A percentile compares a stretch with the other conserved stretches of the same genome.
These are phyloP conservation scores for Quercus agrifolia DNA, from an alignment of 306 rosid species.

Conservation along the genomic window DNA sequence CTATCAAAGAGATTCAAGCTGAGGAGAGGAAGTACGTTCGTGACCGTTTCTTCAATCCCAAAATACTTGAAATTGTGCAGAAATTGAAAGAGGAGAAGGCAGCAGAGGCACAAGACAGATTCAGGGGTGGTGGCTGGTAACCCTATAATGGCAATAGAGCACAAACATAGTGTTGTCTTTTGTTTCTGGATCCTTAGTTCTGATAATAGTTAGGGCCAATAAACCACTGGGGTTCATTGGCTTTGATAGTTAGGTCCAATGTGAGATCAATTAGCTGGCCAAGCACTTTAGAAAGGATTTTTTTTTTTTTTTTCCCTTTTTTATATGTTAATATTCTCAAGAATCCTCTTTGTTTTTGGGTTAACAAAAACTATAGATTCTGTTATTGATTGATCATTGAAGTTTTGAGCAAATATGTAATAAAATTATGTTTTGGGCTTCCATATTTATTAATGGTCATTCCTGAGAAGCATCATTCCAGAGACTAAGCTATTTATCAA, in stretches of 20 bases:
- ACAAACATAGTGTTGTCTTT: conserved; percentile 6
- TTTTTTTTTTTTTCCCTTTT: background rate
- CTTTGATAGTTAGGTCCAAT: background rate
- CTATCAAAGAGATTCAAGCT: conserved; percentile 69
- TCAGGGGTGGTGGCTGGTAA: conserved; percentile 28
- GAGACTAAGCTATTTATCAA: too few species aligned
- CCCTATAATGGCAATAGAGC: background rate
- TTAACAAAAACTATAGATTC: background rate
- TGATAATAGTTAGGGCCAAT: conserved; percentile 10
- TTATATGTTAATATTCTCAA: background rate
- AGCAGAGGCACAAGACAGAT: conserved; percentile 38
- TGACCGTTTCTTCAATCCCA: conserved; percentile 69
- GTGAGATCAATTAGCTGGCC: conserved; percentile 1
- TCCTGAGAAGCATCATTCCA: background rate
- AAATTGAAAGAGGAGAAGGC: conserved; percentile 44
- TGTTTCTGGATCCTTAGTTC: conserved; percentile 7
- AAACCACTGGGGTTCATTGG: background rate
- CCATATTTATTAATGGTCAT: background rate
- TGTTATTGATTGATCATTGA: background rate
- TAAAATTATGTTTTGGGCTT: background rate
- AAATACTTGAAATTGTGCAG: conserved; percentile 44
- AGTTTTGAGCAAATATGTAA: background rate
- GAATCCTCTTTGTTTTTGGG: too few species aligned
- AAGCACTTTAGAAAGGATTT: background rate
- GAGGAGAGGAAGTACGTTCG: conserved; percentile 69